Evolutionary conservation across 495 filamentous ascomycete genomes (phyloP), one percentile per base, ranked within the genome.

Genomic region (Penicillium herquei): DNA sequence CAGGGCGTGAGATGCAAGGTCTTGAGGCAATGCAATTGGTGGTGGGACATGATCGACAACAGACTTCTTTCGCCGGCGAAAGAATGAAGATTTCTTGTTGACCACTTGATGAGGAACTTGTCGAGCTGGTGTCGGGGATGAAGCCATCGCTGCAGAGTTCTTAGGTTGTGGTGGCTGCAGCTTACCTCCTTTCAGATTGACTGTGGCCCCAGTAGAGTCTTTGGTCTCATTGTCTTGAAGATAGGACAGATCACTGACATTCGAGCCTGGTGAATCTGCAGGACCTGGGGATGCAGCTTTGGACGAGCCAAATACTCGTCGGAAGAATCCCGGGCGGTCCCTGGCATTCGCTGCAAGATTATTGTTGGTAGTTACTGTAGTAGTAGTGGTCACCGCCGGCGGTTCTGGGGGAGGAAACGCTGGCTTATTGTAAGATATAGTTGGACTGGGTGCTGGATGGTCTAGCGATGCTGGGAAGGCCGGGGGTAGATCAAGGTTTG

Each of bases 1-100:
- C 45, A 62, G 32, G 16, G 54, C 50, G 42, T 62, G 63, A 11
- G 65, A 59, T 9, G 57, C 61, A n/a, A 68, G 53, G 48, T 76
- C 64, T 42, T 68, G 69, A 21, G 69, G 71, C 41, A 72, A 72
- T 39, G 80, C 61, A 26, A 81, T 73, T 7, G 83, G 83, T 21
- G 74, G 73, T 31, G 75, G 78, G 32, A 68, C 66, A 55, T 66
- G 78, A 65, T 82, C 87, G 51, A 73, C 84, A 51, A 87, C 68
- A 3, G 92, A 96, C 73, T 89, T 91, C 81, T 98, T 98, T 59
- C 94, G 82, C 58, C 93, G 81, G 61, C 94, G 81, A 72, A 98
- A 97, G 77, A 98, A 97, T 1, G 92, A 96, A 4, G 87, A 82
- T 69, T 96, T 98, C 75, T 98, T 96, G 52, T 86, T 88, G 51